Conservation (phyloP, 768 basidiomycete species). For the Butyriboletus loyo region DNA sequence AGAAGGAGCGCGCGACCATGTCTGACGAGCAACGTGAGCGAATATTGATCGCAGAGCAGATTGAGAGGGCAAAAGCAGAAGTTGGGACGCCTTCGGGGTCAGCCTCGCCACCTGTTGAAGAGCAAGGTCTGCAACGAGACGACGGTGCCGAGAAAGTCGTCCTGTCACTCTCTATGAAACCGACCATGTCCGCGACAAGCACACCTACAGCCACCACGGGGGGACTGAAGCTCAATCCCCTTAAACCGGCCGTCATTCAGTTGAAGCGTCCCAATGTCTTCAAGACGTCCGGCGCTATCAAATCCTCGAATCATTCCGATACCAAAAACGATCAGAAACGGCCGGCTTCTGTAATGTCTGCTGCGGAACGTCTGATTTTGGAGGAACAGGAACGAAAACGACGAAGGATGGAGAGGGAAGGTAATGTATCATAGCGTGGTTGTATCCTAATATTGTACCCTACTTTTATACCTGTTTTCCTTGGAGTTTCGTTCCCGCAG, state of each 20-base stretch:
- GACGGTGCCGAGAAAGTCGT: slow-evolving; percentile 73
- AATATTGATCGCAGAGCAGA: slow-evolving; percentile 86
- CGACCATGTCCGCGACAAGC: slow-evolving; percentile 29
- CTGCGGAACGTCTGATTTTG: slow-evolving; percentile 79
- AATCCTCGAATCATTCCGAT: slow-evolving; percentile 28
- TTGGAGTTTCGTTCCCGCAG: not conserved
- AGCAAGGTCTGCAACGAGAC: slow-evolving; percentile 62
- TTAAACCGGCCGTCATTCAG: slow-evolving; percentile 46
- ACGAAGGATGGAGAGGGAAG: slow-evolving; percentile 63
- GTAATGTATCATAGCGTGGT: slow-evolving; percentile 10
- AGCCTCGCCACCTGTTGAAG: slow-evolving; percentile 43
- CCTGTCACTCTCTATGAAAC: slow-evolving; percentile 65
- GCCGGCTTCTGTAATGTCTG: slow-evolving; percentile 62
- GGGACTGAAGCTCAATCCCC: slow-evolving; percentile 60
- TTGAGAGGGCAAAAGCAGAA: slow-evolving; percentile 74
- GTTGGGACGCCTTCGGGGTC: slow-evolving; percentile 31
- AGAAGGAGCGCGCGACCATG: slow-evolving; percentile 88
- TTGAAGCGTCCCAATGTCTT: slow-evolving; percentile 75
- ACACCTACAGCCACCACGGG: slow-evolving; percentile 32
- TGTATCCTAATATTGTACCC: slow-evolving; percentile 5
- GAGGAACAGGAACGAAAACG: slow-evolving; percentile 92
- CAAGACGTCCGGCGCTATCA: slow-evolving; percentile 46
- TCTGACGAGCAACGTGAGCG: slow-evolving; percentile 96
- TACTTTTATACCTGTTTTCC: slow-evolving; percentile 4
- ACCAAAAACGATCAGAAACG: slow-evolving; percentile 57